Evolutionary conservation across 2,329 filamentous ascomycete species (phyloP).

Genomic region (Aschersonia sp.): DNA sequence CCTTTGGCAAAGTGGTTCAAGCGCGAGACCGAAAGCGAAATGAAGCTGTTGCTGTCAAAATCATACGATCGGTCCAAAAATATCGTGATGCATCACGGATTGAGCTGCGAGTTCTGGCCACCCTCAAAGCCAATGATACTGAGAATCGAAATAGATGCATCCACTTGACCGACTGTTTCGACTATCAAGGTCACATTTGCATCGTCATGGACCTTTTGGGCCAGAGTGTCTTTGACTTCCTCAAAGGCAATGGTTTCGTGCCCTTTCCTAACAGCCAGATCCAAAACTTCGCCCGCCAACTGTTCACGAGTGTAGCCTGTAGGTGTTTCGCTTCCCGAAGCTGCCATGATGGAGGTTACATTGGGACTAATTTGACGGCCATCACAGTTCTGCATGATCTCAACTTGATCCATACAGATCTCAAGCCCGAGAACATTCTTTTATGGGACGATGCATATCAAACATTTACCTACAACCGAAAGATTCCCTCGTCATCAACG

Average conservation of each 20-base stretch:
- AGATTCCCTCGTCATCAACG: conserved; percentile 52
- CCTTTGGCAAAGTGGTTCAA: conserved; percentile 96
- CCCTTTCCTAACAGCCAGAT: conserved; percentile 98
- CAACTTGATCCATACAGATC: conserved; percentile 85
- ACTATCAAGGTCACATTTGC: conserved; percentile 94
- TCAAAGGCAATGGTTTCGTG: conserved; percentile 89
- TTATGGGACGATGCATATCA: conserved; percentile 52
- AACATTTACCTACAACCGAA: conserved; percentile 56
- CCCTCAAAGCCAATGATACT: conserved; percentile 79
- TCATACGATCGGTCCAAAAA: conserved; percentile 95
- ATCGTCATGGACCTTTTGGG: conserved; percentile 65
- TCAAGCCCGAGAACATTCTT: conserved; percentile 59
- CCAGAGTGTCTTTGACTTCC: conserved; percentile 95
- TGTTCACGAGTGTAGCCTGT: conserved; percentile 98
- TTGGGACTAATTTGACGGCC: background rate
- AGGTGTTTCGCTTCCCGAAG: conserved; percentile 25
- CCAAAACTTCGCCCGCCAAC: conserved; percentile 86
- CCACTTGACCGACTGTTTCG: conserved; percentile 90
- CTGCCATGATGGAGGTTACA: background rate
- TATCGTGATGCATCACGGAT: conserved; percentile 94
- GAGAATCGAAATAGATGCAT: conserved; percentile 94
- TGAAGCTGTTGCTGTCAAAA: conserved; percentile 83
- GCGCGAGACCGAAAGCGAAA: conserved; percentile 67
- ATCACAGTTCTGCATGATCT: conserved; percentile 77
- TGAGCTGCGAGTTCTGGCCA: conserved; percentile 83